These are phyloP conservation scores for Peribolospora baueri DNA, from an alignment of 768 basidiomycete genomes.

Conservation along the genomic window DNA sequence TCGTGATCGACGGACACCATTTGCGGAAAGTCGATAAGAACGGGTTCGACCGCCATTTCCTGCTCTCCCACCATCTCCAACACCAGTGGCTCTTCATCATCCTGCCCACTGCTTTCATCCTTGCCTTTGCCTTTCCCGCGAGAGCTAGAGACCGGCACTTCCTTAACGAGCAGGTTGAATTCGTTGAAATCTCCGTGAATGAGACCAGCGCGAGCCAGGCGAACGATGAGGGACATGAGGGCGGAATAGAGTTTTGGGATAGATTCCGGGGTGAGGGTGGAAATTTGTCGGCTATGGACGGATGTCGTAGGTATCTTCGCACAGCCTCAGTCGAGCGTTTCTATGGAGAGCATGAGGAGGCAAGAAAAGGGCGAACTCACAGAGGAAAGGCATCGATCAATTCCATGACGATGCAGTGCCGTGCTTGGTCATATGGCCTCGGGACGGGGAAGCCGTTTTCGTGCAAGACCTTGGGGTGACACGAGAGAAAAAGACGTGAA, in stretches of 20 bases:
- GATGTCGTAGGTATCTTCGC: constrained; percentile 1
- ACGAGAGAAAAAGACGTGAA: not conserved
- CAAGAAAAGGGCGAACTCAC: constrained; percentile 27
- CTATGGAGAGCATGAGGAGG: not conserved
- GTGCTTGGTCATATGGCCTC: constrained; percentile 70
- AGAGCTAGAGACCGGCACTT: constrained; percentile 21
- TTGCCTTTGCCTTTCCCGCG: constrained; percentile 18
- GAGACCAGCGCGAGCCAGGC: constrained; percentile 75
- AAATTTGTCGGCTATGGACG: constrained; percentile 52
- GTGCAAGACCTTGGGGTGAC: constrained; percentile 42
- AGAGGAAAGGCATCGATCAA: constrained; percentile 82
- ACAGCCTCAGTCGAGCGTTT: not conserved
- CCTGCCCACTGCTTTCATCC: constrained; percentile 8
- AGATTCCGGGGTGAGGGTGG: constrained; percentile 55
- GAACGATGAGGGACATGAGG: constrained; percentile 87
- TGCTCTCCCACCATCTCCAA: constrained; percentile 7
- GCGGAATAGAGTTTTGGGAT: constrained; percentile 39
- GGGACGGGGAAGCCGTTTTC: constrained; percentile 87
- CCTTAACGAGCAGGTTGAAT: constrained; percentile 85
- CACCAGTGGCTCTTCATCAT: constrained; percentile 8
- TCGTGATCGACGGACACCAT: constrained; percentile 94
- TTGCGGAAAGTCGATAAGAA: constrained; percentile 97
- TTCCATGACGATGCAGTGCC: constrained; percentile 91
- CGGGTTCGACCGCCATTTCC: constrained; percentile 28
- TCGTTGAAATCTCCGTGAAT: constrained; percentile 99